Evolutionary conservation across 83 land plant species (phyloP), one percentile per base, ranked within the genome.

Genomic region (Diphasiastrum complanatum): DNA sequence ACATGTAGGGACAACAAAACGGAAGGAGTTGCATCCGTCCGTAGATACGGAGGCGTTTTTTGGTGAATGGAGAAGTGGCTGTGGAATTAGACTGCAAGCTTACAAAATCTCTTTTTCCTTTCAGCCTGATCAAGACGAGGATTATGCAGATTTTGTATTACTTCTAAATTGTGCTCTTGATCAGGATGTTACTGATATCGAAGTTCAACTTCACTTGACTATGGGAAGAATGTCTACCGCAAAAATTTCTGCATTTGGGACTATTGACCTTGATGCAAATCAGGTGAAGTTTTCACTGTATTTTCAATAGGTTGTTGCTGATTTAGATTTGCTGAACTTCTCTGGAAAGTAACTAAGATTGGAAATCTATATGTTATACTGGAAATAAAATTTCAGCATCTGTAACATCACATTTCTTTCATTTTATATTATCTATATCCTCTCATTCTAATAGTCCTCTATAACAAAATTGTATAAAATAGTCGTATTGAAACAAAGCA

Each of bases 21-120:
- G 83, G 52, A 95, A 95, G 74, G 99, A 95, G 64, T 61, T 95
- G 27, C 92, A 89, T 73, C 76, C 77, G 5, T 67, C 87, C 10
- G 49, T 62, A 10, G 30, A 28, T 4, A 24, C 68, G 16, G 29
- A 46, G 53, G 66, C 66, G 43, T 63, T 89, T 33, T 70, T 66
- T 56, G 97, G 97, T 52, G 61, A 51, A 11, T 95, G 99, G 99
- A 69, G 52, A 6, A 68, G 65, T 25, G 57, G 51, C 36, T 20
- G 22, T 56, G 41, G 11, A 30, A 4, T 16, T 31, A 25, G 19
- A 54, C 58, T 54, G 33, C 55, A 80, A 47, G 72, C 69, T 60
- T 80, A 80, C 65, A 37, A 50, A 22, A 47, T 80, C 33, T 36
- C 60, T 28, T 35, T 80, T 4, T 38, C 50, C 37, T 48, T 14